These are phyloP conservation scores for Wickerhamiella hasegawae DNA, from an alignment of 805 yeast genomes.

Conservation along the genomic window DNA sequence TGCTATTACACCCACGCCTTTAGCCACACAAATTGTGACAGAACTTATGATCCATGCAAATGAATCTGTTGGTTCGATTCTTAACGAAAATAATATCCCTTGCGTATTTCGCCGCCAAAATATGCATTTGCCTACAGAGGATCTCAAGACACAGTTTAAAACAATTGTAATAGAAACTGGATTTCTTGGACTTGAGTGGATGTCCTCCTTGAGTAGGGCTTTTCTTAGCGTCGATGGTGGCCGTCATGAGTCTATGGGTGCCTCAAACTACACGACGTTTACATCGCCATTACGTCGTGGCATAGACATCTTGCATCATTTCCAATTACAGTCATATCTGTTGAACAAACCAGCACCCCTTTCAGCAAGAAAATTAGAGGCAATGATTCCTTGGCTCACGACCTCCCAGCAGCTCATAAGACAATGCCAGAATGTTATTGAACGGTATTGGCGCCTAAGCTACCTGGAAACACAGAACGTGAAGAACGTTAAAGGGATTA, in stretches of 20 bases:
- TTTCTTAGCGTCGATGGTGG: slow-evolving; percentile 30
- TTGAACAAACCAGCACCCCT: slow-evolving; percentile 8
- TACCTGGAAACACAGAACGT: neutral
- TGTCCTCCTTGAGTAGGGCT: slow-evolving; percentile 38
- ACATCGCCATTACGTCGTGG: slow-evolving; percentile 84
- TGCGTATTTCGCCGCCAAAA: slow-evolving; percentile 16
- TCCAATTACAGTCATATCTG: slow-evolving; percentile 43
- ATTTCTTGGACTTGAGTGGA: slow-evolving; percentile 23
- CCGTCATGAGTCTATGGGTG: slow-evolving; percentile 48
- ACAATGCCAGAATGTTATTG: slow-evolving; percentile 1
- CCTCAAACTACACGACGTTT: slow-evolving; percentile 47
- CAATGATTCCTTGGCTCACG: slow-evolving; percentile 5
- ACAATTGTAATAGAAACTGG: slow-evolving; percentile 7
- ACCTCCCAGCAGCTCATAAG: slow-evolving; percentile 1
- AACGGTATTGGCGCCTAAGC: slow-evolving; percentile 1
- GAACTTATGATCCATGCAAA: slow-evolving; percentile 78
- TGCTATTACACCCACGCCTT: neutral
- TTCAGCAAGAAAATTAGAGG: neutral
- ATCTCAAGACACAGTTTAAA: slow-evolving; percentile 16
- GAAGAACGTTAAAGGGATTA: neutral
- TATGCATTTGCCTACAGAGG: slow-evolving; percentile 16
- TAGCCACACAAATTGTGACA: slow-evolving; percentile 51
- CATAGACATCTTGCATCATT: slow-evolving; percentile 65
- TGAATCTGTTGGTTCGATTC: slow-evolving; percentile 21
- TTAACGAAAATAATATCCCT: slow-evolving; percentile 15